Percentiles rank a stretch among this genome's conserved stretches.
Conservation (phyloP, 169 alveolate genomes). For the Theileria equi region DNA sequence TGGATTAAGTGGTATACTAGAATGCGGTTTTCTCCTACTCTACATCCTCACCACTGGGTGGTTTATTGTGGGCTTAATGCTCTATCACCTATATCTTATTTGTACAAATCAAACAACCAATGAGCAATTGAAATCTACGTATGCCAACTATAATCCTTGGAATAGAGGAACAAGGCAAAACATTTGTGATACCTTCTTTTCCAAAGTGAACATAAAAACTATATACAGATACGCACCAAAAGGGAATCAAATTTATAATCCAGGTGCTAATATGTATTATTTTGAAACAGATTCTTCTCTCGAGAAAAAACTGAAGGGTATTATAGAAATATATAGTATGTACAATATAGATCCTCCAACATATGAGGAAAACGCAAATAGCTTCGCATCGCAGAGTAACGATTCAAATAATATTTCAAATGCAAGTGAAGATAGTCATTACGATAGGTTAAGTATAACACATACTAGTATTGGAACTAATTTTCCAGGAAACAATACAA, state of each 20-base stretch:
- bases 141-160: constrained; percentile 71
- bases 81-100: constrained; percentile 74
- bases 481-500: too few relatives aligned
- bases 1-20: constrained; percentile 35
- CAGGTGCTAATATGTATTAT: too few relatives aligned
- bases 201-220: constrained; percentile 32
- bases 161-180: constrained; percentile 66
- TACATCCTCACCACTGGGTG: constrained; percentile 70
- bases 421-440: too few relatives aligned
- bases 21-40: constrained; percentile 35
- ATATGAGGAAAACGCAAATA: too few relatives aligned
- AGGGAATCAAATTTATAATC: constrained; percentile 19
- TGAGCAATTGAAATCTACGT: constrained; percentile 74
- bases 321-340: too few relatives aligned
- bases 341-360: too few relatives aligned
- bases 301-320: too few relatives aligned
- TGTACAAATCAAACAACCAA: constrained; percentile 78
- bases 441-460: too few relatives aligned
- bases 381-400: too few relatives aligned
- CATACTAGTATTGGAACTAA: too few relatives aligned
- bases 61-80: constrained; percentile 76
- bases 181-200: constrained; percentile 63
- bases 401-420: too few relatives aligned
- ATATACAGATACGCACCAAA: background rate
- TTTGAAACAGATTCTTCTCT: too few relatives aligned